Base-by-base conservation (phyloP, 768 basidiomycete species). In the Mycena capillaripes region DNA sequence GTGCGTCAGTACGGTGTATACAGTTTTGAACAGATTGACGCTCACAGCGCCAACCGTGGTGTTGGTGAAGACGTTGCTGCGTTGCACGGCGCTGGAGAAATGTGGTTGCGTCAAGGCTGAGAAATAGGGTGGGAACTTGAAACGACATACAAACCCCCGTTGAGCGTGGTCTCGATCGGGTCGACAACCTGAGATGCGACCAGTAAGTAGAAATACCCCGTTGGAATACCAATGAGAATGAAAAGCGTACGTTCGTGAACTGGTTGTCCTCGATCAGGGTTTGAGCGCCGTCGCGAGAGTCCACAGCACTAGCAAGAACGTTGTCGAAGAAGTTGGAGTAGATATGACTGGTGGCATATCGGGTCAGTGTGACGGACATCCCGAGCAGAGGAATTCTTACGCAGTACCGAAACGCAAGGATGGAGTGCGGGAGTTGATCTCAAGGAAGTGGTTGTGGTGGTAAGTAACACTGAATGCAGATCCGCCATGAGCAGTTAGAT, bases 391-490 rank as follows among this genome's bases (percentile, higher is more conserved):
- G 27, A 29, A 44, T 48, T 8, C 29, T 27, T 58, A 70, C 63
- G 40, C 73, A 2, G 73, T 74, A 14, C 69, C 73, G 57, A 74
- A 74, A 30, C 73, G 73, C 44, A 74, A 36, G 9, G 69, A 71
- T 3, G 73, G 73, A 40, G 73, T 74, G 56, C 73, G 69, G 2
- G 73, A 74, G 21, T 74, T 74, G 61, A 74, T 74, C 36, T 70
- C 40, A 5, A 52, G 16, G 65, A 74, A 71, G 44, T 74, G 70
- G 66, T 74, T 74, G 69, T 73, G 72, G 72, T 73, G 72, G 63
- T 73, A 73, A 40, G 72, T 73, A 21, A 73, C 72, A 36, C 72
- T 69, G 44, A 34, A 23, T n/a, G n/a, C n/a, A n/a, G n/a, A n/a
- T n/a, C n/a, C n/a, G n/a, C n/a, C n/a, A n/a, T n/a, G n/a, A n/a